Base-by-base conservation (phyloP, 768 basidiomycete species). In the Hygrophorus pudorinus region DNA sequence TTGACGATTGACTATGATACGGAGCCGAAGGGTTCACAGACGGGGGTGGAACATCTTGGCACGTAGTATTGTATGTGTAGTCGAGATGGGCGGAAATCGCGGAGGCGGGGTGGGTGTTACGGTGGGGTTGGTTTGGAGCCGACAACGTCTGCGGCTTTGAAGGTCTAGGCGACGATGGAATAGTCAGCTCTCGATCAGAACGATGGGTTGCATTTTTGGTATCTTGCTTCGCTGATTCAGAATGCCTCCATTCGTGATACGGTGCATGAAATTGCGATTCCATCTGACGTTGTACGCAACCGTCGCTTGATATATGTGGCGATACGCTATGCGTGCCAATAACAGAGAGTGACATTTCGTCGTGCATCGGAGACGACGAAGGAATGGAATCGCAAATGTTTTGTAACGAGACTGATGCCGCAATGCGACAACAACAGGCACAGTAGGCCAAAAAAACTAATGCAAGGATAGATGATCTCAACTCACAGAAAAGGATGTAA, bases 71-170 rank as follows among this genome's bases (percentile, higher is more conserved):
- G 50, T 52, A 57, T 46, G 58, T 65, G 54, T 54, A 60, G 57
- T 62, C 50, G 46, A 60, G 54, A 58, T 57, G 58, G 64, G 67
- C 56, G 48, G 70, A 59, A 80, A 81, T 82, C 54, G 78, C 70
- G 69, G 58, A 61, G 52, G 54, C 55, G 57, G 54, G 60, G 51
- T 57, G 55, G 58, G 50, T 56, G 51, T 46, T 48, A 43, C 54
- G 46, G 31, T 58, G 53, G 47, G 48, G 32, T 12, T 32, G 48
- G 51, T 56, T 51, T 49, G 56, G 64, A 50, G 71, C 67, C 71
- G 67, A 69, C 73, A 74, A 71, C 62, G 64, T 54, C 49, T 63
- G 68, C 60, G 63, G 70, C 76, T 75, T 70, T 63, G 64, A 55
- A 42, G 46, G 57, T 72, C 79, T 81, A 71, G 60, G 60, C 54